A percentile compares a stretch with the other conserved stretches of the same genome.
phyloP scores from a whole-genome alignment of 768 basidiomycete species.

The Leucogyrophana mollusca region DNA sequence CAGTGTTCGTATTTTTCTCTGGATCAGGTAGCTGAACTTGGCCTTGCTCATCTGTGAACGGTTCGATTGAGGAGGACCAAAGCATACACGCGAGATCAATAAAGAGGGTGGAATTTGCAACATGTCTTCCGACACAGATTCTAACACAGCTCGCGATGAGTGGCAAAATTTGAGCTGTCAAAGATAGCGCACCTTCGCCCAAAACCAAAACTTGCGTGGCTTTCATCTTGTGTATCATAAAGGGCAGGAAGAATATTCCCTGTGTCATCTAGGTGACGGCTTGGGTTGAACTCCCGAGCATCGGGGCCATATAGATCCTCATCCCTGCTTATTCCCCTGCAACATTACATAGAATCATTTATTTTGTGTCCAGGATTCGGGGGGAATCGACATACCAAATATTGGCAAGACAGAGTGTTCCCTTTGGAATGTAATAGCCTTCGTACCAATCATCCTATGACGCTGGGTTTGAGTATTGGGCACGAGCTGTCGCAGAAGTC shows the following conservation, averaged over 20 bases:
- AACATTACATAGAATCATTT: neutral
- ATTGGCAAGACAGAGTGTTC: conserved; percentile 10
- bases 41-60: conserved; percentile 1
- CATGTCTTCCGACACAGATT: conserved; percentile 32
- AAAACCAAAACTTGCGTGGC: conserved; percentile 28
- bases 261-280: conserved; percentile 36
- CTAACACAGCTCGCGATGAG: conserved; percentile 2
- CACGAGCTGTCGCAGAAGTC: no score
- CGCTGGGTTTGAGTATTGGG: no score
- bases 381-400: conserved; percentile 22
- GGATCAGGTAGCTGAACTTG: neutral
- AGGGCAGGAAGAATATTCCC: conserved; percentile 20
- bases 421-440: no score
- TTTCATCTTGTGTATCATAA: conserved; percentile 29
- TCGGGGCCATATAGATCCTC: conserved; percentile 43
- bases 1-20: neutral
- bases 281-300: conserved; percentile 42
- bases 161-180: neutral
- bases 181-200: conserved; percentile 17
- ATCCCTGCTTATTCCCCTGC: conserved; percentile 37
- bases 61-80: no score
- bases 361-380: conserved; percentile 29
- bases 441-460: no score
- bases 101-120: conserved; percentile 34
- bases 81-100: conserved; percentile 31